Evolutionary conservation across 2,329 filamentous ascomycete species (phyloP).

Genomic region (Fusarium coicis): DNA sequence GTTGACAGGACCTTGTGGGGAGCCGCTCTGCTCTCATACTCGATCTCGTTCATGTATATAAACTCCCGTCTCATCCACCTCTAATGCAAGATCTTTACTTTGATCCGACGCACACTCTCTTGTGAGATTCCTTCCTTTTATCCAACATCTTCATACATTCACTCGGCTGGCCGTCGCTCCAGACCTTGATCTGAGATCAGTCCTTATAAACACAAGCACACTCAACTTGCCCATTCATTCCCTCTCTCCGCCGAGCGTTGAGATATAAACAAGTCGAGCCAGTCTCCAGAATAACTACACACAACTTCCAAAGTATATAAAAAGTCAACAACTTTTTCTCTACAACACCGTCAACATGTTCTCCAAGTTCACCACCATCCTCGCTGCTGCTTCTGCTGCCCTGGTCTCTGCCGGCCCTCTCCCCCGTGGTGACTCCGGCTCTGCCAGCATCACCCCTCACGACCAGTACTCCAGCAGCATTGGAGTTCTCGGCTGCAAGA

Average conservation of each 20-base stretch:
- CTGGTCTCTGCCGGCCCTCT: slow-evolving; percentile 45
- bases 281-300: slow-evolving; percentile 34
- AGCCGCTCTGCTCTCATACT: slow-evolving; percentile 7
- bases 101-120: slow-evolving; percentile 30
- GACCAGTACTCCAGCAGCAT: slow-evolving; percentile 66
- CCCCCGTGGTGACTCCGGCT: slow-evolving; percentile 42
- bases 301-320: slow-evolving; percentile 15
- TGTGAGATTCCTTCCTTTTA: slow-evolving; percentile 36
- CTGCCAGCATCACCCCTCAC: slow-evolving; percentile 62
- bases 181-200: slow-evolving; percentile 46
- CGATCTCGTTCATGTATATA: background rate
- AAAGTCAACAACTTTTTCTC: slow-evolving; percentile 17
- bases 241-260: slow-evolving; percentile 46
- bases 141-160: slow-evolving; percentile 33
- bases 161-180: slow-evolving; percentile 42
- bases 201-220: slow-evolving; percentile 39
- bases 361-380: slow-evolving; percentile 45
- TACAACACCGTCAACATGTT: slow-evolving; percentile 43
- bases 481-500: slow-evolving; percentile 69
- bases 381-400: slow-evolving; percentile 46
- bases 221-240: slow-evolving; percentile 32
- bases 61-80: slow-evolving; percentile 26
- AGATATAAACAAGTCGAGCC: slow-evolving; percentile 42
- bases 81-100: slow-evolving; percentile 4
- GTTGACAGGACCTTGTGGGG: slow-evolving; percentile 4